A percentile compares a stretch with the other conserved stretches of the same genome.
Evolutionary conservation across 768 basidiomycete species (phyloP).

Genomic region (Albatrellus ellisii): DNA sequence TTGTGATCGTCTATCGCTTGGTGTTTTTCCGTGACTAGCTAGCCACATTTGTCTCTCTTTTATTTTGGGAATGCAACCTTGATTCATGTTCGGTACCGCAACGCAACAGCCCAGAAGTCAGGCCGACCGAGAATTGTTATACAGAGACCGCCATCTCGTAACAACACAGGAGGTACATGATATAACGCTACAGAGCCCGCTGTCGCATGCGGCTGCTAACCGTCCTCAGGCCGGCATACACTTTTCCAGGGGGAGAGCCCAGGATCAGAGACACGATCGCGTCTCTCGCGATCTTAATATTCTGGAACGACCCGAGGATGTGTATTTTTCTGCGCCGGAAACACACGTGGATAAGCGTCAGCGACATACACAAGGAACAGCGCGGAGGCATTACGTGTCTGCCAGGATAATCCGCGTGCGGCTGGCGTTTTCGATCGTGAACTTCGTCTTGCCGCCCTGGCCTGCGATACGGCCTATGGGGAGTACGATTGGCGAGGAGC

Average conservation of each 20-base stretch:
- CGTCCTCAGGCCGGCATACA: slow-evolving; percentile 82
- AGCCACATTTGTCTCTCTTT: too few species aligned
- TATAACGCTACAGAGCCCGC: slow-evolving; percentile 57
- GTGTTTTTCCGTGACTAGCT: too few species aligned
- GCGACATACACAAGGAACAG: slow-evolving; percentile 6
- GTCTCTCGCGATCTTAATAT: slow-evolving; percentile 95
- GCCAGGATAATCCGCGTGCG: slow-evolving; percentile 97
- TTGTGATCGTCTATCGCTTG: too few species aligned
- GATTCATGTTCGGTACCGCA: too few species aligned
- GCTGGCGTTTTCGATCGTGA: slow-evolving; percentile 95
- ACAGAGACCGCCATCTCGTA: too few species aligned
- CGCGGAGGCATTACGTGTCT: slow-evolving; percentile 60
- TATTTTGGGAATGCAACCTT: too few species aligned
- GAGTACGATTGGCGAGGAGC: slow-evolving; percentile 3
- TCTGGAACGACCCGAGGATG: slow-evolving; percentile 96
- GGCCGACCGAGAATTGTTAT: too few species aligned
- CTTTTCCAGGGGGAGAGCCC: slow-evolving; percentile 90
- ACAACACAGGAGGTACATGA: too few species aligned
- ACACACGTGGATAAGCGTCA: slow-evolving; percentile 2
- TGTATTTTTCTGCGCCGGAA: slow-evolving; percentile 85
- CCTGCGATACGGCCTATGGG: slow-evolving; percentile 86
- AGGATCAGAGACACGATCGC: slow-evolving; percentile 92
- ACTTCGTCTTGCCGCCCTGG: slow-evolving; percentile 97
- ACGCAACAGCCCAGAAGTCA: too few species aligned
- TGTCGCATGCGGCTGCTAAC: slow-evolving; percentile 91